Conservation (phyloP, 305 asterid genomes). For the Caryopteris hybrid region DNA sequence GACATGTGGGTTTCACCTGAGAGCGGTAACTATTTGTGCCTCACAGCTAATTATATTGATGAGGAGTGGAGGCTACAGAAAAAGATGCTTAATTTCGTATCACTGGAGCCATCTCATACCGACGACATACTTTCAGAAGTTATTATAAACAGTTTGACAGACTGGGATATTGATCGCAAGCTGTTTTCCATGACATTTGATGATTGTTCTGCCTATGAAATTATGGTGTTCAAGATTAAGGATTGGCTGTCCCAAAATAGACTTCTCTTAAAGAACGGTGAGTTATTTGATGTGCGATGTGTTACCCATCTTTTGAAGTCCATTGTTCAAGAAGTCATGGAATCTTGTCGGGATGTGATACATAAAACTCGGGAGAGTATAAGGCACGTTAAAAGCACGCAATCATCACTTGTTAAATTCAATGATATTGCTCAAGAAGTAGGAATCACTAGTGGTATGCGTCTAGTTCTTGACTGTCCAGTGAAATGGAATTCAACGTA, state of each 20-base stretch:
- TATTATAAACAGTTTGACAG: constrained; percentile 62
- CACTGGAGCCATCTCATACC: constrained; percentile 60
- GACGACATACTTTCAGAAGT: constrained; percentile 74
- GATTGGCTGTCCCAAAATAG: constrained; percentile 73
- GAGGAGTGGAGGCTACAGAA: constrained; percentile 85
- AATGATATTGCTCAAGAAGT: constrained; percentile 62
- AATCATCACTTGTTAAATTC: constrained; percentile 54
- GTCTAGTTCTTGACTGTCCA: constrained; percentile 63
- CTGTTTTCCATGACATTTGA: constrained; percentile 87
- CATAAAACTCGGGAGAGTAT: constrained; percentile 66
- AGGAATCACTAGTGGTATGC: constrained; percentile 48
- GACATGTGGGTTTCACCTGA: constrained; percentile 76
- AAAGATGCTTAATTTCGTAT: constrained; percentile 71
- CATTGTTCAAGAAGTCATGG: constrained; percentile 62
- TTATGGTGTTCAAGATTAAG: constrained; percentile 62
- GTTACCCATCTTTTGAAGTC: constrained; percentile 70
- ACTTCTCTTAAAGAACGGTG: constrained; percentile 68
- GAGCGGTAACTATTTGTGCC: constrained; percentile 55
- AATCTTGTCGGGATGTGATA: constrained; percentile 48
- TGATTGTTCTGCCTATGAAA: constrained; percentile 54
- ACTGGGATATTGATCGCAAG: constrained; percentile 77
- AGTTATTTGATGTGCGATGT: constrained; percentile 70
- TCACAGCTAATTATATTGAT: constrained; percentile 74
- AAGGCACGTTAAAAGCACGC: constrained; percentile 69
- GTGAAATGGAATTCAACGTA: constrained; percentile 75